These are phyloP conservation scores for Flueggea neowawraea DNA, from an alignment of 441 rosid genomes.

Conservation along the genomic window DNA sequence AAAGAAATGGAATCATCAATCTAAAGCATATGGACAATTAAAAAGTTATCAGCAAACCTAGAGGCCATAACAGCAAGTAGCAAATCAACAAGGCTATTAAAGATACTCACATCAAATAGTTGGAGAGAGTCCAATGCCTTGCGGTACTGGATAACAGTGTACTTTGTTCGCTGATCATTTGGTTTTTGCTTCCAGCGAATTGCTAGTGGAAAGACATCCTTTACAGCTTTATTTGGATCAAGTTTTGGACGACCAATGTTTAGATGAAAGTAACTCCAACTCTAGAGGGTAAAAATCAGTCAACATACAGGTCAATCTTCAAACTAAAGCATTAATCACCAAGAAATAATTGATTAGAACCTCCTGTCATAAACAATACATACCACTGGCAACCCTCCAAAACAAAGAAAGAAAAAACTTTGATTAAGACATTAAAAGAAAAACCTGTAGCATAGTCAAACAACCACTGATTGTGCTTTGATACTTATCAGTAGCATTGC, in stretches of 20 bases:
- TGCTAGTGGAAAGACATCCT: conserved; percentile 55
- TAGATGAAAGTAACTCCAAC: conserved; percentile 83
- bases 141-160: conserved; percentile 54
- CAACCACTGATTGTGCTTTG: conserved; percentile 83
- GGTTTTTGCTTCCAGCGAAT: conserved; percentile 79
- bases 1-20: conserved; percentile 12
- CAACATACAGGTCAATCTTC: conserved; percentile 3
- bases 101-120: conserved; percentile 39
- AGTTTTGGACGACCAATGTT: conserved; percentile 64
- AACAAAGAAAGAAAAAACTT: not conserved
- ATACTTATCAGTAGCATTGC: conserved; percentile 66
- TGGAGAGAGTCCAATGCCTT: conserved; percentile 62
- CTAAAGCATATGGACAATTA: not conserved
- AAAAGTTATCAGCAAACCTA: too few relatives aligned
- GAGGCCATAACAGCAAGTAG: not conserved
- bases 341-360: not conserved
- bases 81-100: not conserved
- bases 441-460: conserved; percentile 69
- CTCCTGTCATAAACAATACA: too few relatives aligned
- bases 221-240: conserved; percentile 28
- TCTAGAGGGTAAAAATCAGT: conserved; percentile 29
- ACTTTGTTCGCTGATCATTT: conserved; percentile 56
- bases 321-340: conserved; percentile 7
- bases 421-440: conserved; percentile 7
- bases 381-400: not conserved